phyloP scores from a whole-genome alignment of 2,329 filamentous ascomycete species.

The Microcera coccophila region DNA sequence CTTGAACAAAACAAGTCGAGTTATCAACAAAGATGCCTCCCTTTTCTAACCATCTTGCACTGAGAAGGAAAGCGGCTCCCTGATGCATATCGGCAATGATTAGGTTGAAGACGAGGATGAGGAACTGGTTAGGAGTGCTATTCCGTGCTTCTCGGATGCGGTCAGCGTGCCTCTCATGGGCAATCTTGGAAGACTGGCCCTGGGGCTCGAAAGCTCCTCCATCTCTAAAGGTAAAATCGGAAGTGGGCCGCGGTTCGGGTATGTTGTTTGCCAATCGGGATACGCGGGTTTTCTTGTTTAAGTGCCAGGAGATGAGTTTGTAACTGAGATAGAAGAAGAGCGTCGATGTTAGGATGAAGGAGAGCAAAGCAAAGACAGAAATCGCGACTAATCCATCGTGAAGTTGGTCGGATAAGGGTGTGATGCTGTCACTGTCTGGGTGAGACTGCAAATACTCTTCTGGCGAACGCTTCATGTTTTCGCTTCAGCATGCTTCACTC shows the following conservation, averaged over 20 bases:
- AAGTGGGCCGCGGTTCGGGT: slow-evolving; percentile 13
- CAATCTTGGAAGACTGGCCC: slow-evolving; percentile 7
- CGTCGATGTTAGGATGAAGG: slow-evolving; percentile 24
- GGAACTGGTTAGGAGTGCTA: slow-evolving; percentile 56
- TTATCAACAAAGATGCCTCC: slow-evolving; percentile 53
- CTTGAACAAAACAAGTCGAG: slow-evolving; percentile 57
- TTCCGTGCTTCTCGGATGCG: slow-evolving; percentile 8
- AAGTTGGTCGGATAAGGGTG: slow-evolving; percentile 19
- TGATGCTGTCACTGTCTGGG: slow-evolving; percentile 16
- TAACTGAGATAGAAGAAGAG: slow-evolving; percentile 29
- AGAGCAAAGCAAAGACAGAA: slow-evolving; percentile 27
- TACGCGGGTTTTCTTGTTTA: slow-evolving; percentile 9
- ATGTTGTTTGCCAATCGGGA: slow-evolving; percentile 13
- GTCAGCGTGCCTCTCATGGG: slow-evolving; percentile 5
- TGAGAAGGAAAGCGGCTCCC: slow-evolving; percentile 58
- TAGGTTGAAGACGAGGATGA: slow-evolving; percentile 67
- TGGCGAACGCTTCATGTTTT: slow-evolving; percentile 9
- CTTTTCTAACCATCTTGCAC: slow-evolving; percentile 52
- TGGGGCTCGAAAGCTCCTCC: slow-evolving; percentile 7
- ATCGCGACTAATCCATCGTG: slow-evolving; percentile 26
- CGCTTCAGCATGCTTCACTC: neutral
- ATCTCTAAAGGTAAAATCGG: slow-evolving; percentile 29
- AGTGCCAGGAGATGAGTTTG: slow-evolving; percentile 26
- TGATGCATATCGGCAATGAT: slow-evolving; percentile 65
- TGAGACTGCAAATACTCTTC: slow-evolving; percentile 12